Conservation (phyloP, 495 filamentous ascomycete species). For the Aspergillus homomorphus region DNA sequence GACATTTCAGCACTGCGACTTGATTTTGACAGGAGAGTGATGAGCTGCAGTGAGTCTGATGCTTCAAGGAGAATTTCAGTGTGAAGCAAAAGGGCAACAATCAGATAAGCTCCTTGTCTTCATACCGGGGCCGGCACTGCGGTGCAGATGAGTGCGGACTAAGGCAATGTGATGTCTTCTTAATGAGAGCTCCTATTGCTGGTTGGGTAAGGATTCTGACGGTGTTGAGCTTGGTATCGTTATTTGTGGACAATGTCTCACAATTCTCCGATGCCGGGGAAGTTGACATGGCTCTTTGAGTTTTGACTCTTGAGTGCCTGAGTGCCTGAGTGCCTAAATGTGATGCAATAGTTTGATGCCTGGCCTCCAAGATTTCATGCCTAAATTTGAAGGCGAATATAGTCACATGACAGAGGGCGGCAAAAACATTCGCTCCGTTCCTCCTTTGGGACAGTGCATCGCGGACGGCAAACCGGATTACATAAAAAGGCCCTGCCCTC, state of each 20-base stretch:
- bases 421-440: conserved; percentile 11
- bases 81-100: background rate
- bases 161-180: background rate
- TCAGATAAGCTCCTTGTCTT: background rate
- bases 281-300: background rate
- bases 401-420: conserved; percentile 17
- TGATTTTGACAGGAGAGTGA: background rate
- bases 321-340: conserved; percentile 6
- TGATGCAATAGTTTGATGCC: background rate
- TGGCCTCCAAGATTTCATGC: background rate
- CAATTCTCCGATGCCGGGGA: too few species aligned
- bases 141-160: background rate
- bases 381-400: background rate
- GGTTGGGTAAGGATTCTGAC: background rate
- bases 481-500: background rate
- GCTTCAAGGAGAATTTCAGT: background rate
- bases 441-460: conserved; percentile 7
- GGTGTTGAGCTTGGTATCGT: background rate
- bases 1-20: background rate
- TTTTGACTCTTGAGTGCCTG: background rate
- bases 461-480: background rate
- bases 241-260: too few species aligned
- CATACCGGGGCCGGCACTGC: background rate
- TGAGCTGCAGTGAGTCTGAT: background rate
- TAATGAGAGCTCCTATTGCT: background rate